Evolutionary conservation across 345 rosid genomes (phyloP), one percentile per base, ranked within the genome.

Genomic region (Raphanus sativus): DNA sequence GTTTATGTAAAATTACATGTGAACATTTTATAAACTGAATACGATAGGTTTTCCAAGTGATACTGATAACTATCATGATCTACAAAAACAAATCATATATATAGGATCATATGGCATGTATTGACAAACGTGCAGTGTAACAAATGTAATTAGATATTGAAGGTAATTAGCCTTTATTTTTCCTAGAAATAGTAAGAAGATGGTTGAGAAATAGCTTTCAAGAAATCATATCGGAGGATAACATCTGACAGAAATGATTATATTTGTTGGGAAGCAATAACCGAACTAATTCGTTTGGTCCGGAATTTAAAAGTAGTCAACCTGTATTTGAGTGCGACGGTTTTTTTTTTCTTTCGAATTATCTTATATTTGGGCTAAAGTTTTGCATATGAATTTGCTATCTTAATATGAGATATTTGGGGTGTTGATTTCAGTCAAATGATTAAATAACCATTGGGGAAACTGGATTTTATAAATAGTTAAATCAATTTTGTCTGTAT

Each of bases 231-330:
- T 52, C 73, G 74, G 74, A 50, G 59, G 78, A 77, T 36, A 67
- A 17, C 50, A 52, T 62, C 74, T 48, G 73, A 79, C 82, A 73
- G 58, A 79, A 61, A 52, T 73, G 70, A 73, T 67, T 52, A 52
- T 26, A 67, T 73, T 73, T 67, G 78, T 68, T 67, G 50, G 70
- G 78, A 79, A 68, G 70, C 78, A 73, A 62, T 79, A 67, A 78
- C 77, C 62, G 50, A 73, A 73, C 77, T 48, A 48, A 48, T 48
- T 48, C 21, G 55, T 48, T 48, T 48, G 55, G 55, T 48, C 55
- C 55, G 55, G 16, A 45, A 45, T 45, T 45, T 3, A 45, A 45
- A 48, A 45, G 54, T 45, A 45, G 54, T 45, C 54, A 48, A 48
- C 55, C 55, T 13, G 17, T 67, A 26, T 40, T 40, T 71, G 81